Evolutionary conservation across 179 eudicot species (phyloP).

Genomic region (Carnegiea gigantea): DNA sequence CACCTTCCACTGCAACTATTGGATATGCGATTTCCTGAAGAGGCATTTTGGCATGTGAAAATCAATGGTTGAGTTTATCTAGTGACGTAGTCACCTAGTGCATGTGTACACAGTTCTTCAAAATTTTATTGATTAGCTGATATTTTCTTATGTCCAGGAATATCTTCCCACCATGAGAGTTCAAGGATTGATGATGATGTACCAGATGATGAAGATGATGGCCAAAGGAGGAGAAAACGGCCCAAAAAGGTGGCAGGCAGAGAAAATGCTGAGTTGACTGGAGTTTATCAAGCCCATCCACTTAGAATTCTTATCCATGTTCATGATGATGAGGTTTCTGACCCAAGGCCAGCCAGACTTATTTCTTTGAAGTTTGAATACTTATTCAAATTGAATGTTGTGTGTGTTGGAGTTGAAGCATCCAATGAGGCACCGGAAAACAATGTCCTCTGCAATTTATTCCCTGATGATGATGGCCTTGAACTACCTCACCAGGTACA

Average conservation of each 20-base stretch:
- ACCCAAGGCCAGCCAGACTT: slow-evolving; percentile 60
- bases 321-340: slow-evolving; percentile 37
- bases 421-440: slow-evolving; percentile 62
- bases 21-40: not conserved
- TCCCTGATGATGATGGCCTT: slow-evolving; percentile 86
- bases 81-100: not conserved
- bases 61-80: not conserved
- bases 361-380: slow-evolving; percentile 82
- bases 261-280: slow-evolving; percentile 66
- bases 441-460: slow-evolving; percentile 80
- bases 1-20: not conserved
- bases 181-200: slow-evolving; percentile 76
- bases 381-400: slow-evolving; percentile 73
- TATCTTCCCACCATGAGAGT: slow-evolving; percentile 50
- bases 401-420: slow-evolving; percentile 89
- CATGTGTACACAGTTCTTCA: not conserved
- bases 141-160: slow-evolving; percentile 39
- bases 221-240: slow-evolving; percentile 87
- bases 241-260: slow-evolving; percentile 67
- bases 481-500: slow-evolving; percentile 90
- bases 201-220: slow-evolving; percentile 92
- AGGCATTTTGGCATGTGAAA: not conserved
- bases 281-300: slow-evolving; percentile 83
- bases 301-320: slow-evolving; percentile 68
- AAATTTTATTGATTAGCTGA: not conserved